Evolutionary conservation across 805 yeast genomes (phyloP).

Genomic region (Metschnikowia chrysomelidarum): DNA sequence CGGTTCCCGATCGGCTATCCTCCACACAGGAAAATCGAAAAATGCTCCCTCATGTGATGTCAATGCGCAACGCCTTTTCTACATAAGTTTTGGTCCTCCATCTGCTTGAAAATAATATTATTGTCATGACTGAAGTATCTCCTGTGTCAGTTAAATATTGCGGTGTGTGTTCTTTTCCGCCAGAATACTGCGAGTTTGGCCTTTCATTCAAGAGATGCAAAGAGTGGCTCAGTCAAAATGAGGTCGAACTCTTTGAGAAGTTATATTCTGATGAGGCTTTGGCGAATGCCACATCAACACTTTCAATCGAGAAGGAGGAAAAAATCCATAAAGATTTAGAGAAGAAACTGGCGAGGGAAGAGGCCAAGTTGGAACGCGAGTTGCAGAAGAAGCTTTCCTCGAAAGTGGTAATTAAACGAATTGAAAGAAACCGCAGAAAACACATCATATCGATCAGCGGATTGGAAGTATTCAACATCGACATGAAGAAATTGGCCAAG

Average conservation of each 20-base stretch:
- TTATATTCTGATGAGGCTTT: constrained; percentile 62
- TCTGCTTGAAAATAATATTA: too few relatives aligned
- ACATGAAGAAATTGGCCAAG: constrained; percentile 87
- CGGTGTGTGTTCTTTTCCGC: constrained; percentile 80
- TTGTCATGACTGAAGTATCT: constrained; percentile 27
- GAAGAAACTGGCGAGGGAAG: constrained; percentile 83
- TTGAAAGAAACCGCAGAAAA: constrained; percentile 87
- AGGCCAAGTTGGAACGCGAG: constrained; percentile 81
- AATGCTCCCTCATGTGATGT: background rate
- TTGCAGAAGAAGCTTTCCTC: constrained; percentile 74
- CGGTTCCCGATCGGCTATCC: constrained; percentile 7
- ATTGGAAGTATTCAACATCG: constrained; percentile 83
- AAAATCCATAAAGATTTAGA: constrained; percentile 78
- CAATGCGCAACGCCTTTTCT: too few relatives aligned
- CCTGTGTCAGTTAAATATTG: constrained; percentile 59
- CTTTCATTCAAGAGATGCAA: constrained; percentile 78
- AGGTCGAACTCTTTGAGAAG: constrained; percentile 54
- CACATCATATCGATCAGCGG: constrained; percentile 85
- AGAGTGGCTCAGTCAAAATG: constrained; percentile 66
- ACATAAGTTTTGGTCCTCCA: too few relatives aligned
- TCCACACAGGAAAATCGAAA: constrained; percentile 6
- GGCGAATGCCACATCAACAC: constrained; percentile 55
- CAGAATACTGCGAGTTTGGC: constrained; percentile 91
- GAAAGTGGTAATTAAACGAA: constrained; percentile 78
- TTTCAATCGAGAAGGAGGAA: constrained; percentile 75